Base-by-base conservation (phyloP, 2,329 filamentous ascomycete species). In the Leptosphaerulina australis region DNA sequence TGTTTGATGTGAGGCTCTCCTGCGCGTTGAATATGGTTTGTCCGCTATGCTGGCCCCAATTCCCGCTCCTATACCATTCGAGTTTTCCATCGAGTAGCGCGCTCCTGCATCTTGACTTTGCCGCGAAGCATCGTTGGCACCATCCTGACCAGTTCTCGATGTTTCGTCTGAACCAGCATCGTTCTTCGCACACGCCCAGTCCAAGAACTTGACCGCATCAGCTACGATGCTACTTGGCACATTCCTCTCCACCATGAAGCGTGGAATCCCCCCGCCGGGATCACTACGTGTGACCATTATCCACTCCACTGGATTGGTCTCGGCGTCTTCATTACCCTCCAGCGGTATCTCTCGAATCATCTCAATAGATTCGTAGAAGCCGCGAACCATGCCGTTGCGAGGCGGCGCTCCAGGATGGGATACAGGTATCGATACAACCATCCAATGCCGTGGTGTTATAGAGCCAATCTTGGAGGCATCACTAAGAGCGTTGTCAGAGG, bases 231-330 rank as follows among this genome's bases (percentile, higher is more conserved):
- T 89, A 9, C 81, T 84, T 0, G 91, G 91, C 0, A 91, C 96
- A 22, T 88, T 90, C 67, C 90, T 86, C 64, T 96, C 91, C n/a
- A 96, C 90, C 81, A 96, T 86, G 74, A 94, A 96, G 11, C 89
- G 83, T 1, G 91, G 91, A 14, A 96, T 91, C 51, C 85, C 93
- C 43, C 91, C 91, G 9, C 91, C 91, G 3, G 91, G 91, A 62
- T 96, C 91, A 69, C 88, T 93, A 38, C 91, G 81, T 1, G 91
- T 96, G 14, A 96, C 84, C 91, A 96, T 96, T 53, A 94, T 83
- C 91, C 91, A 96, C 71, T 96, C 91, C 1, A 96, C 81, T 0
- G 86, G 84, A 58, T 86, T 87, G 7, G 75, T 71, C 56, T 86
- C 83, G 2, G 77, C 73, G 25, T 82, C 77, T 20, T 68, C 62